A percentile compares a stretch with the other conserved stretches of the same genome.
These are phyloP conservation scores for Smittium mucronatum DNA, from an alignment of 371 early-diverging fungal genomes.

Conservation along the genomic window DNA sequence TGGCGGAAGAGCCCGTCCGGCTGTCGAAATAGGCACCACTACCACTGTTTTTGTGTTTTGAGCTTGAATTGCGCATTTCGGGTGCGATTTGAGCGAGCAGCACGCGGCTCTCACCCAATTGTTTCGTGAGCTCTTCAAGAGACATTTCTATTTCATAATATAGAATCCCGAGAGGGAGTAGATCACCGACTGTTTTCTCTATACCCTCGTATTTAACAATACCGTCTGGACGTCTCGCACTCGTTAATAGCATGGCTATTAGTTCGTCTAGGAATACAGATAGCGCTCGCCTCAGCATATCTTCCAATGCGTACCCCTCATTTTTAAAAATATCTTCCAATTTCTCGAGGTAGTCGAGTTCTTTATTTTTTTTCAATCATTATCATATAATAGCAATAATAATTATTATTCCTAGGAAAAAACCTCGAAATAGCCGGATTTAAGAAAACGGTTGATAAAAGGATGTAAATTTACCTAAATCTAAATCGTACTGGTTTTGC, in stretches of 20 bases:
- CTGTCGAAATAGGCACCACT: not conserved
- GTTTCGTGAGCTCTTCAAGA: not conserved
- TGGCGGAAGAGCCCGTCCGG: not conserved
- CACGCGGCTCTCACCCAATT: not conserved
- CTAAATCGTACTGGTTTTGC: not conserved
- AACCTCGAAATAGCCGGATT: too few relatives aligned
- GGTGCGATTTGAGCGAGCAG: not conserved
- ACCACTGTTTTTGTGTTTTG: too few relatives aligned
- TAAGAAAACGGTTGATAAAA: too few relatives aligned
- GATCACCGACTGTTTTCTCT: not conserved
- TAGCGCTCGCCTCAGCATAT: not conserved
- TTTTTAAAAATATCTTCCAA: not conserved
- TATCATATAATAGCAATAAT: too few relatives aligned
- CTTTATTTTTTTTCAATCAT: not conserved
- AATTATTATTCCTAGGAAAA: too few relatives aligned
- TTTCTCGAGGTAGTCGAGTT: not conserved
- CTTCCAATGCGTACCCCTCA: not conserved
- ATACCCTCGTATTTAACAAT: not conserved
- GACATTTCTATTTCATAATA: slow-evolving; percentile 1
- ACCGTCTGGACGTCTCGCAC: not conserved
- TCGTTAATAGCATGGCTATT: not conserved
- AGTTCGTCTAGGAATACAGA: not conserved
- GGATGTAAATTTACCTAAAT: not conserved
- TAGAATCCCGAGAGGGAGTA: not conserved
- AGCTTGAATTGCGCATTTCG: not conserved